These are phyloP conservation scores for Boletus nobilissimus DNA, from an alignment of 1,284 basidiomycete species.

Conservation along the genomic window DNA sequence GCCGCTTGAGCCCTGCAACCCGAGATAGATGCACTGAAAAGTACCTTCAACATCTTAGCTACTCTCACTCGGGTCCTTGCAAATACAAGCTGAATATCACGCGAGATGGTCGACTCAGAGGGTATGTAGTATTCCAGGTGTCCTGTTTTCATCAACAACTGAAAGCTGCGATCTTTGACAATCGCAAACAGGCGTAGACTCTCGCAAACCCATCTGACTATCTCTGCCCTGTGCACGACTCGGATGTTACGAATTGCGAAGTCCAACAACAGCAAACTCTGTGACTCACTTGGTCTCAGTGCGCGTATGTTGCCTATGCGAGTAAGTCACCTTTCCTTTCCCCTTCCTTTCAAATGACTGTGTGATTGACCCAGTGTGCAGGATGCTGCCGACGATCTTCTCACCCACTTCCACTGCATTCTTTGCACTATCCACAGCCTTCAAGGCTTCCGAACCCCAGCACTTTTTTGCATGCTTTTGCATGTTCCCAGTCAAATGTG, in stretches of 20 bases:
- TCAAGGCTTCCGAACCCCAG: background rate
- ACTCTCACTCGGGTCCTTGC: background rate
- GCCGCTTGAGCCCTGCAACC: background rate
- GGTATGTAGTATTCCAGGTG: no score
- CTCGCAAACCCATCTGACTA: constrained; percentile 16
- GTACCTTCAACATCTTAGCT: background rate
- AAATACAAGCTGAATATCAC: constrained; percentile 16
- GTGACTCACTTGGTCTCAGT: background rate
- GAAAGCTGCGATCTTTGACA: background rate
- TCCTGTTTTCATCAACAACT: no score
- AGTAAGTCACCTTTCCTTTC: constrained; percentile 4
- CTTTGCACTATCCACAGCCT: background rate
- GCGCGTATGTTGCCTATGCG: background rate
- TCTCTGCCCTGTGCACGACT: constrained; percentile 6
- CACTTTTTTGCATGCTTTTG: background rate
- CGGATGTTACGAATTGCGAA: background rate
- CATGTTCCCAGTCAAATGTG: background rate
- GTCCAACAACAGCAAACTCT: background rate
- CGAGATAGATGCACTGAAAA: background rate
- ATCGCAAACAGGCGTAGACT: constrained; percentile 13
- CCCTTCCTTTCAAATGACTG: background rate
- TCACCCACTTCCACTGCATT: background rate
- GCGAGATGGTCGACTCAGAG: background rate
- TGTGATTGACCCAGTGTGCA: background rate
- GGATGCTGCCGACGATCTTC: background rate